Base-by-base conservation (phyloP, 2,329 filamentous ascomycete species). In the Claviceps fusiformis region DNA sequence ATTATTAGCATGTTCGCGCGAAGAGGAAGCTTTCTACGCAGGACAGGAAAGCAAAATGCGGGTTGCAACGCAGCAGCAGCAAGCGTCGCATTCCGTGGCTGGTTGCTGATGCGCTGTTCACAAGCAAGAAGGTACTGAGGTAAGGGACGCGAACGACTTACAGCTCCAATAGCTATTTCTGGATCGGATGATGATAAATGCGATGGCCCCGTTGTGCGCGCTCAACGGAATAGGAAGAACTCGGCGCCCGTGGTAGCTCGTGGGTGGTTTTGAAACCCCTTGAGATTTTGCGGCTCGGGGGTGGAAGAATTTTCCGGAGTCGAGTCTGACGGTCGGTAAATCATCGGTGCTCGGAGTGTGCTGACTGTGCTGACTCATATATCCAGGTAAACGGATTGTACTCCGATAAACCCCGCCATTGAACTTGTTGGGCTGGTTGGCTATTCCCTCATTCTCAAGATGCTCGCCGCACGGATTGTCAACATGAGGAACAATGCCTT, bases 211-310 rank as follows among this genome's bases (percentile, higher is more conserved):
- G 63, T 63, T 50, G 47, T 52, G 52, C 37, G 55, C 61, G 63
- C 61, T 67, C 64, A 67, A 71, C 72, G 72, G 72, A 74, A 70
- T 66, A 73, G 71, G 72, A 74, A 74, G 71, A 74, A 74, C 71
- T 72, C 70, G 67, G 66, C 64, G 61, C 65, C 65, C 67, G 61
- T 63, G 58, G 58, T 52, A 58, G 57, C 59, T 62, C 61, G 62
- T 64, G 62, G 65, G 61, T 63, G 67, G 65, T 68, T 68, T 67
- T 66, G 61, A 60, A 50, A 31, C 60, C 56, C 48, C 53, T 61
- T 45, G 59, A 61, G 59, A 63, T 62, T 60, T 59, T 48, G 55
- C 55, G 55, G 59, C 57, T 65, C 65, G 67, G 66, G 68, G 64
- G 63, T 63, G 65, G 65, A 68, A 62, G 68, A 67, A 67, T 66